A percentile compares a stretch with the other conserved stretches of the same genome.
phyloP scores from a whole-genome alignment of 768 basidiomycete species.

The Tulasnella sp. region DNA sequence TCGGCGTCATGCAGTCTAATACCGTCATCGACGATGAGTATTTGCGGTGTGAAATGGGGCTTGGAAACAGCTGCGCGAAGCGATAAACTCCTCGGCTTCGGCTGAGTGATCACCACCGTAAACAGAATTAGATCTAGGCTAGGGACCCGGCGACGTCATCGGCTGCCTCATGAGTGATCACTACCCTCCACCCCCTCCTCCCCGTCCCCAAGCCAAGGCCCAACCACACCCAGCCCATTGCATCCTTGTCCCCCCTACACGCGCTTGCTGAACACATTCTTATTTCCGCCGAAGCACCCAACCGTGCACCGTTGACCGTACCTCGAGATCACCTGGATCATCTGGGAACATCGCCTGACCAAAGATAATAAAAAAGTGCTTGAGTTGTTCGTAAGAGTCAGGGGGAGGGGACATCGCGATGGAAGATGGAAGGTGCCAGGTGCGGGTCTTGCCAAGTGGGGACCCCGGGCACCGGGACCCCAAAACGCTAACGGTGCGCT shows the following conservation, averaged over 20 bases:
- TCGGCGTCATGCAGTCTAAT: not conserved
- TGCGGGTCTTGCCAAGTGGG: not conserved
- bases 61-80: not conserved
- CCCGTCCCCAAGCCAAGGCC: too few species aligned
- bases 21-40: not conserved
- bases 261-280: not conserved
- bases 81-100: slow-evolving; percentile 10
- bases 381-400: not conserved
- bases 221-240: not conserved
- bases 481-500: not conserved
- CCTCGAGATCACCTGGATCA: slow-evolving; percentile 75
- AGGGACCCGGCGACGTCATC: not conserved
- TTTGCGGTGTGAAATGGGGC: not conserved
- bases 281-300: slow-evolving; percentile 57
- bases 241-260: not conserved
- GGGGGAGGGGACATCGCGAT: not conserved
- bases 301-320: slow-evolving; percentile 83
- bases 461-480: slow-evolving; percentile 6
- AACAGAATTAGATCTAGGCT: not conserved
- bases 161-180: too few species aligned
- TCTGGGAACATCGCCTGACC: slow-evolving; percentile 86
- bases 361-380: not conserved
- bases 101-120: slow-evolving; percentile 8
- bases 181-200: too few species aligned
- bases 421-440: too few species aligned